Conservation (phyloP, 148 eudicot genomes). For the Persicaria tinctoria region DNA sequence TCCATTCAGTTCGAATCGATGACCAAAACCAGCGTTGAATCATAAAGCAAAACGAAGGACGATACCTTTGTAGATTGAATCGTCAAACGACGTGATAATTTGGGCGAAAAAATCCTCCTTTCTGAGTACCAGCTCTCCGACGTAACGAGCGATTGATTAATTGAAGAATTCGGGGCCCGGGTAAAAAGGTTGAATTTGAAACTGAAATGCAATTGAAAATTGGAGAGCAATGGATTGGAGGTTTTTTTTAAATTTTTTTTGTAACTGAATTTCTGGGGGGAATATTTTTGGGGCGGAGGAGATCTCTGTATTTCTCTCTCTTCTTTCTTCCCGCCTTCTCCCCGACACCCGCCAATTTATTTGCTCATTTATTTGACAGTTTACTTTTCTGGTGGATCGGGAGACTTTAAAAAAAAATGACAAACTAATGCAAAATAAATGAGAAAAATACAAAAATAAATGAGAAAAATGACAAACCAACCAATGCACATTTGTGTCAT, state of each 20-base stretch:
- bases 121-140: not conserved
- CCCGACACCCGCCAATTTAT: not conserved
- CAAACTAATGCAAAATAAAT: too few relatives aligned
- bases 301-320: not conserved
- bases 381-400: too few relatives aligned
- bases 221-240: too few relatives aligned
- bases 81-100: not conserved
- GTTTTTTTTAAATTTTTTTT: not conserved
- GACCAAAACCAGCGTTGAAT: not conserved
- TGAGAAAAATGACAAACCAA: too few relatives aligned
- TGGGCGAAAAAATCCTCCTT: constrained; percentile 1
- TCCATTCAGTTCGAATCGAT: not conserved
- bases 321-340: not conserved
- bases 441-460: too few relatives aligned
- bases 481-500: too few relatives aligned
- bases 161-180: not conserved
- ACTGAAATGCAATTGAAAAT: not conserved
- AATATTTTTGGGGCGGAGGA: not conserved
- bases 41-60: not conserved
- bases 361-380: too few relatives aligned
- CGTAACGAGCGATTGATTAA: not conserved
- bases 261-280: not conserved
- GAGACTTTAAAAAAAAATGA: too few relatives aligned
- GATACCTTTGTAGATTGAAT: constrained; percentile 3
- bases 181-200: not conserved